A percentile compares a stretch with the other conserved stretches of the same genome.
phyloP scores from a whole-genome alignment of 305 asterid genomes.

The Solanum chacoense region DNA sequence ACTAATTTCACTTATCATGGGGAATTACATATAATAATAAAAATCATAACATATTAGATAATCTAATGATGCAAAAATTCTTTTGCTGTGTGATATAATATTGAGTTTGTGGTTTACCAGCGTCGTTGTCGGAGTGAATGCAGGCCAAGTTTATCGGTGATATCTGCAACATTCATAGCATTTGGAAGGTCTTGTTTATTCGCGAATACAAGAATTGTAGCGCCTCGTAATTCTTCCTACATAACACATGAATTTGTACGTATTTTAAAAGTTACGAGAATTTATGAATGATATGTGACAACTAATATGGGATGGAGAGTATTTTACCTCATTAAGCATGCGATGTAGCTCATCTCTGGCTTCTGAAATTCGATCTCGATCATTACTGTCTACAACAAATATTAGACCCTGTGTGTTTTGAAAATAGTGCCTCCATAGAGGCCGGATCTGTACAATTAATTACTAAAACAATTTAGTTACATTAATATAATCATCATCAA shows the following conservation, averaged over 20 bases:
- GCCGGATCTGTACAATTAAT: constrained; percentile 23
- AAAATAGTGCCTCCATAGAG: constrained; percentile 41
- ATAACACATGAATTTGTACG: not conserved
- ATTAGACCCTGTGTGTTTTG: constrained; percentile 42
- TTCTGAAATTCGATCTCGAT: constrained; percentile 30
- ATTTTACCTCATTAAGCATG: constrained; percentile 29
- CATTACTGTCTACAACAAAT: constrained; percentile 42
- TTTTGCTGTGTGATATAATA: not conserved
- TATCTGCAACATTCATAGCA: constrained; percentile 34
- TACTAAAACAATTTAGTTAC: not conserved
- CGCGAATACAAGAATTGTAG: constrained; percentile 37
- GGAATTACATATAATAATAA: not conserved
- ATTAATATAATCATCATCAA: not conserved
- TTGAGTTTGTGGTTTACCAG: constrained; percentile 17
- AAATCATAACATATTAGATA: not conserved
- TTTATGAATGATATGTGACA: not conserved
- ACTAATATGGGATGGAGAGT: not conserved
- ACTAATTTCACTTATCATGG: not conserved
- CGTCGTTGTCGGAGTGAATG: constrained; percentile 31
- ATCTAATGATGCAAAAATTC: not conserved
- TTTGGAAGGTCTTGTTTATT: constrained; percentile 44
- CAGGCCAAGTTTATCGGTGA: constrained; percentile 40
- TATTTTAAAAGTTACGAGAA: not conserved
- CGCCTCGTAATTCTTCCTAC: constrained; percentile 34
- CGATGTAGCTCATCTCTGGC: constrained; percentile 41